Conservation (phyloP, 495 filamentous ascomycete species). For the Diplogelasinospora grovesii region DNA sequence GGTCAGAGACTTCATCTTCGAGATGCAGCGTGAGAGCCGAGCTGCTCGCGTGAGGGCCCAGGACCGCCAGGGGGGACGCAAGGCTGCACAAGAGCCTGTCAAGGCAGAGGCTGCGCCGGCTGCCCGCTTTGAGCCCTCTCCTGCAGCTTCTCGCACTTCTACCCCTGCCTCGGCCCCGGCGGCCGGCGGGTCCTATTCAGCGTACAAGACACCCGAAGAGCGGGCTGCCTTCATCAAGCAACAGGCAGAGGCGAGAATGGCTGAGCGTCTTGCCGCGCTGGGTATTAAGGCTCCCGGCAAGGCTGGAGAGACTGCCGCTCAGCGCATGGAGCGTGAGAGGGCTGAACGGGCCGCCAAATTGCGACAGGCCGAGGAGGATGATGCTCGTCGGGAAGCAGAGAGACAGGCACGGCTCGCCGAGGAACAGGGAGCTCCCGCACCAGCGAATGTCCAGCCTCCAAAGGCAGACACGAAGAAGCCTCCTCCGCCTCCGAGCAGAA, state of each 20-base stretch:
- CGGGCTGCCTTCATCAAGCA: slow-evolving; percentile 94
- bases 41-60: slow-evolving; percentile 69
- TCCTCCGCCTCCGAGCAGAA: slow-evolving; percentile 79
- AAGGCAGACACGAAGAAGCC: slow-evolving; percentile 68
- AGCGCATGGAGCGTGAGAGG: slow-evolving; percentile 81
- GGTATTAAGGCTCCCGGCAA: slow-evolving; percentile 76
- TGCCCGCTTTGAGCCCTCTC: slow-evolving; percentile 32
- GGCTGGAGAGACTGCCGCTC: slow-evolving; percentile 66
- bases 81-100: slow-evolving; percentile 38
- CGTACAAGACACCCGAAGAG: slow-evolving; percentile 87
- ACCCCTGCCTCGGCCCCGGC: slow-evolving; percentile 37
- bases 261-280: slow-evolving; percentile 90
- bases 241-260: slow-evolving; percentile 94
- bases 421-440: slow-evolving; percentile 65
- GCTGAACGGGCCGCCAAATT: slow-evolving; percentile 81
- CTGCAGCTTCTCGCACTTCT: slow-evolving; percentile 35
- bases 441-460: slow-evolving; percentile 35
- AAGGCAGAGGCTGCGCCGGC: slow-evolving; percentile 35
- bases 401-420: slow-evolving; percentile 78
- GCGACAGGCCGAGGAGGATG: slow-evolving; percentile 88
- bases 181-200: slow-evolving; percentile 55
- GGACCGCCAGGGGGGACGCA: slow-evolving; percentile 43
- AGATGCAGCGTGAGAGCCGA: slow-evolving; percentile 78
- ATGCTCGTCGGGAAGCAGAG: slow-evolving; percentile 82
- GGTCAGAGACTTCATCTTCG: slow-evolving; percentile 95